Conservation (phyloP, 768 basidiomycete species). For the Tricholoma bakamatsutake region DNA sequence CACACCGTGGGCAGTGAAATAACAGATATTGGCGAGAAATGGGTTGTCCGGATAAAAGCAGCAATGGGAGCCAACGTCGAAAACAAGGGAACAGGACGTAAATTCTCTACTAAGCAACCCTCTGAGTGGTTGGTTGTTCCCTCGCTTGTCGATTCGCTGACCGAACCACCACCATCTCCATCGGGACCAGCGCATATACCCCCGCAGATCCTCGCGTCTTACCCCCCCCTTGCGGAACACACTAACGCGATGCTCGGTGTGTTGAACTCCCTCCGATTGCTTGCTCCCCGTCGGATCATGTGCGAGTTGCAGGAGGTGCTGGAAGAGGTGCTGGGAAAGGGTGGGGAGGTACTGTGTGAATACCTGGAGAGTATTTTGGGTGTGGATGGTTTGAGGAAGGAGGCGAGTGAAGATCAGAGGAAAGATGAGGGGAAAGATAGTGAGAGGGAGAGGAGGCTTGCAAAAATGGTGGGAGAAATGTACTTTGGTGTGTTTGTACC, state of each 20-base stretch:
- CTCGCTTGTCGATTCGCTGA: slow-evolving; percentile 22
- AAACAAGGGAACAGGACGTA: slow-evolving; percentile 4
- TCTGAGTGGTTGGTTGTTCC: slow-evolving; percentile 47
- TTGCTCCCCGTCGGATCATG: slow-evolving; percentile 65
- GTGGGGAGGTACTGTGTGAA: slow-evolving; percentile 39
- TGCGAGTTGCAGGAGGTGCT: slow-evolving; percentile 42
- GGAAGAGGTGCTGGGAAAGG: slow-evolving; percentile 42
- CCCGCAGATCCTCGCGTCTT: slow-evolving; percentile 64
- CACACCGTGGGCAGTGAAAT: slow-evolving; percentile 51
- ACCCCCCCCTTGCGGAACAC: slow-evolving; percentile 67
- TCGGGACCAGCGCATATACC: slow-evolving; percentile 51
- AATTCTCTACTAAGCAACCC: slow-evolving; percentile 19
- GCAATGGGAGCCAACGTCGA: neutral
- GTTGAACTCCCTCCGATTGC: slow-evolving; percentile 75
- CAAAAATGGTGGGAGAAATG: slow-evolving; percentile 44
- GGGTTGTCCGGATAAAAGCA: neutral
- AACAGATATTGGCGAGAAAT: slow-evolving; percentile 3
- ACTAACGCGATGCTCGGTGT: slow-evolving; percentile 69
- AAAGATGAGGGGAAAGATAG: slow-evolving; percentile 8
- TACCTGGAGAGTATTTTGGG: slow-evolving; percentile 31
- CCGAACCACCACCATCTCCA: slow-evolving; percentile 20
- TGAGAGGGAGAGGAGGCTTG: slow-evolving; percentile 26
- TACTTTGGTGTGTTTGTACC: slow-evolving; percentile 63
- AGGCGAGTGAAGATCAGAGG: neutral
- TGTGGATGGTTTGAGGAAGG: neutral